These are phyloP conservation scores for Dendrobium officinale DNA, from an alignment of 106 monocot genomes.

Conservation along the genomic window DNA sequence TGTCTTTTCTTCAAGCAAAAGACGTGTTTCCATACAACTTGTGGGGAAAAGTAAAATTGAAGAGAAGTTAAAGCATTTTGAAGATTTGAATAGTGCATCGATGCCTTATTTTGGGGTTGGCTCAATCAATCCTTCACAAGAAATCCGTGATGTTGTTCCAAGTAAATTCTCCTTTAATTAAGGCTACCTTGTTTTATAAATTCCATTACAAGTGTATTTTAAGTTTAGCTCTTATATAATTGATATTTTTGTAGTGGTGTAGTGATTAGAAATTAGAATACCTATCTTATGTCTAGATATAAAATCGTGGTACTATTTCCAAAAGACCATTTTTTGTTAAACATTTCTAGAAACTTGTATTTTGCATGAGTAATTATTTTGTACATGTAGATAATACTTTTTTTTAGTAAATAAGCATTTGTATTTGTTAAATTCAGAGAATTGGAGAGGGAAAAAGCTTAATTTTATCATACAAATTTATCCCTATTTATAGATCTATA, in stretches of 20 bases:
- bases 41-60: slow-evolving; percentile 67
- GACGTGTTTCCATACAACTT: slow-evolving; percentile 59
- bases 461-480: too few species aligned
- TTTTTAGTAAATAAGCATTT: background rate
- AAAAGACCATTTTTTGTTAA: background rate
- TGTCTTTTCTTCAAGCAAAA: slow-evolving; percentile 75
- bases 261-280: background rate
- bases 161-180: slow-evolving; percentile 33
- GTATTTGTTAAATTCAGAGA: background rate
- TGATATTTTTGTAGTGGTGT: background rate
- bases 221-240: background rate
- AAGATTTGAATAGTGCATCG: slow-evolving; percentile 44
- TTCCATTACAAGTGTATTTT: background rate
- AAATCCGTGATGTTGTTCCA: slow-evolving; percentile 52
- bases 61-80: slow-evolving; percentile 60
- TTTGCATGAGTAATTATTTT: background rate
- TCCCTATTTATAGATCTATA: too few species aligned
- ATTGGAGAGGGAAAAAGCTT: too few species aligned
- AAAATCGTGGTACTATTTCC: background rate
- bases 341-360: background rate
- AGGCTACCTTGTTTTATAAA: background rate
- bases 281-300: background rate
- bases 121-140: slow-evolving; percentile 35
- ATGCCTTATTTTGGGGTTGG: slow-evolving; percentile 72
- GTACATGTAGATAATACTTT: background rate